A percentile compares a stretch with the other conserved stretches of the same genome.
Evolutionary conservation across 345 rosid genomes (phyloP).

Genomic region (Populus tremula): DNA sequence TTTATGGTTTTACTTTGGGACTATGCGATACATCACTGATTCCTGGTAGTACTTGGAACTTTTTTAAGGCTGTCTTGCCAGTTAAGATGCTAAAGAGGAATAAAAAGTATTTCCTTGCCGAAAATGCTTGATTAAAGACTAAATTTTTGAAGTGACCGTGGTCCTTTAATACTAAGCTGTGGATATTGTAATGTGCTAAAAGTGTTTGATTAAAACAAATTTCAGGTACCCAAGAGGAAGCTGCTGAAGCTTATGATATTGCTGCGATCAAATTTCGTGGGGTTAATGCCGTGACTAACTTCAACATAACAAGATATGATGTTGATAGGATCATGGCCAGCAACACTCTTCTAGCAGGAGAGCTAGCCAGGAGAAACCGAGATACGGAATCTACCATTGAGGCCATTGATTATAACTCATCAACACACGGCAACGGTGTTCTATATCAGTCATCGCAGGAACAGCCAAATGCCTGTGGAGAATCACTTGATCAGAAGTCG

Average conservation of each 20-base stretch:
- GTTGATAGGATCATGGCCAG: conserved; percentile 77
- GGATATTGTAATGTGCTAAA: background rate
- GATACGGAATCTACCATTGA: conserved; percentile 26
- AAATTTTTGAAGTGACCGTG: background rate
- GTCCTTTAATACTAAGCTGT: background rate
- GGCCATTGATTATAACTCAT: conserved; percentile 21
- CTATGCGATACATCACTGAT: conserved; percentile 12
- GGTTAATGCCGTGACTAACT: conserved; percentile 73
- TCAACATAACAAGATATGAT: conserved; percentile 65
- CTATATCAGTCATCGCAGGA: conserved; percentile 32
- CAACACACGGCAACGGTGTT: conserved; percentile 7
- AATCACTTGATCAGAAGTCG: conserved; percentile 36
- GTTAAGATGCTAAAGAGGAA: conserved; percentile 1
- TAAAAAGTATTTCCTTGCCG: background rate
- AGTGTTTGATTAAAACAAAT: background rate
- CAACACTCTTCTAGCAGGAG: conserved; percentile 67
- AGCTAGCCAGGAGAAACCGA: conserved; percentile 57
- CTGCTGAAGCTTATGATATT: conserved; percentile 77
- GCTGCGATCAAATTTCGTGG: conserved; percentile 85
- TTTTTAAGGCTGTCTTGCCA: conserved; percentile 28
- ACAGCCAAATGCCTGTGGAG: conserved; percentile 23
- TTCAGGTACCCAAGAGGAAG: conserved; percentile 82
- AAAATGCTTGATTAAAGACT: conserved; percentile 4
- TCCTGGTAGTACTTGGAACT: conserved; percentile 7
- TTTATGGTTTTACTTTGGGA: conserved; percentile 25